phyloP scores from a whole-genome alignment of 495 filamentous ascomycete species.

The Aspergillus asperescens region DNA sequence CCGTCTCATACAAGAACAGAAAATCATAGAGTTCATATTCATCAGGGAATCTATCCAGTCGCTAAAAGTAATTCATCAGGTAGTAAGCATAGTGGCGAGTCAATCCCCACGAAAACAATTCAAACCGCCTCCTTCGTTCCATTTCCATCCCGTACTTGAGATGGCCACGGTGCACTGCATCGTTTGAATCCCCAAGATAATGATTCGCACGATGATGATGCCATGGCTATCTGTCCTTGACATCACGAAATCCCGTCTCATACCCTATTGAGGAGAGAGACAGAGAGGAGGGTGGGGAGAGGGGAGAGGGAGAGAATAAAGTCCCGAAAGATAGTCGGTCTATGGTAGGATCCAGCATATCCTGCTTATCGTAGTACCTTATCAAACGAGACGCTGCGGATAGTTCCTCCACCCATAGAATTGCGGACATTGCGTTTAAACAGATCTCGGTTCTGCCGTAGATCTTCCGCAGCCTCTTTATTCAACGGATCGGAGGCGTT shows the following conservation, averaged over 20 bases:
- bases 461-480: constrained; percentile 93
- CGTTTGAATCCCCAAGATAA: too few species aligned
- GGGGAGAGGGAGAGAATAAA: background rate
- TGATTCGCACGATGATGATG: too few species aligned
- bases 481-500: constrained; percentile 97
- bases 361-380: constrained; percentile 49
- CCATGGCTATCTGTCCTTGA: too few species aligned
- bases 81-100: constrained; percentile 12
- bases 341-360: background rate
- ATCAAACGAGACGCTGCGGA: constrained; percentile 69
- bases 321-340: background rate
- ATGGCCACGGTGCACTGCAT: too few species aligned
- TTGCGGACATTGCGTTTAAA: constrained; percentile 88
- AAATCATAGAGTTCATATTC: constrained; percentile 17
- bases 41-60: constrained; percentile 28
- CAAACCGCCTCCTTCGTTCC: background rate
- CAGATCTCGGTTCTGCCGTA: constrained; percentile 71
- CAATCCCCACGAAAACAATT: background rate
- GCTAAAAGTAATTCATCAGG: constrained; percentile 20
- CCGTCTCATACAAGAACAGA: background rate
- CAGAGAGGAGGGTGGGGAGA: too few species aligned
- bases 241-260: too few species aligned
- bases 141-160: background rate
- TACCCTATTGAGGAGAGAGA: too few species aligned
- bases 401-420: constrained; percentile 75